Percentiles rank a stretch among this genome's conserved stretches.
phyloP scores from a whole-genome alignment of 805 yeast species.

The Saitoella complicata region DNA sequence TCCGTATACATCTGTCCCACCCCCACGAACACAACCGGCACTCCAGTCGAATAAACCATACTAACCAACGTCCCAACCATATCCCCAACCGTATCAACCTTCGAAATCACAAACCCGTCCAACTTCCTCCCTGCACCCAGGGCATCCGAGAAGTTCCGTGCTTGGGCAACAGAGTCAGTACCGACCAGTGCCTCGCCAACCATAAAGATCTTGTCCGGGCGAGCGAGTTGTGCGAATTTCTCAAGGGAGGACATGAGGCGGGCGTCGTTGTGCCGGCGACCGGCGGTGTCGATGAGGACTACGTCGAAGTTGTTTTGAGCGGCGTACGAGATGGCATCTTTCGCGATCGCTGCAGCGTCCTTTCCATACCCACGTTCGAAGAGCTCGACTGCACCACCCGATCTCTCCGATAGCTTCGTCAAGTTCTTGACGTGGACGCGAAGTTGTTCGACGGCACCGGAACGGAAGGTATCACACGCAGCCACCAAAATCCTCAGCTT shows the following conservation, averaged over 20 bases:
- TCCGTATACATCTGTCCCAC: conserved; percentile 96
- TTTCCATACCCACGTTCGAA: conserved; percentile 95
- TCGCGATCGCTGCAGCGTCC: conserved; percentile 90
- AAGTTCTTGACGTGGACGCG: conserved; percentile 84
- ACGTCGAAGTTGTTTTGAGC: conserved; percentile 56
- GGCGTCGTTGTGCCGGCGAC: conserved; percentile 89
- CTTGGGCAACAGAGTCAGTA: conserved; percentile 92
- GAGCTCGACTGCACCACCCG: conserved; percentile 44
- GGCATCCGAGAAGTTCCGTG: conserved; percentile 79
- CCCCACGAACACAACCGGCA: conserved; percentile 89
- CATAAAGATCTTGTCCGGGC: conserved; percentile 94
- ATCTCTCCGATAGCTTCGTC: conserved; percentile 43
- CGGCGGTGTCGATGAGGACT: conserved; percentile 91
- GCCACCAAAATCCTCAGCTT: conserved; percentile 74
- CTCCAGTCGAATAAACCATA: conserved; percentile 91
- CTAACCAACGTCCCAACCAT: conserved; percentile 93
- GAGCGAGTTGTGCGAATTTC: conserved; percentile 86
- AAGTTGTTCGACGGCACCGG: conserved; percentile 97
- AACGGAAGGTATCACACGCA: conserved; percentile 94
- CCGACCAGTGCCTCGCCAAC: conserved; percentile 98
- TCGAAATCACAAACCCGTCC: conserved; percentile 83
- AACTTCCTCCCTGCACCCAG: conserved; percentile 69
- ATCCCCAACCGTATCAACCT: conserved; percentile 95
- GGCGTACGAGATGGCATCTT: conserved; percentile 74
- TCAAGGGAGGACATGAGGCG: conserved; percentile 90